Percentiles rank a stretch among this genome's conserved stretches.
Evolutionary conservation across 2,329 filamentous ascomycete genomes (phyloP).

Genomic region (Diplodia sapinea): DNA sequence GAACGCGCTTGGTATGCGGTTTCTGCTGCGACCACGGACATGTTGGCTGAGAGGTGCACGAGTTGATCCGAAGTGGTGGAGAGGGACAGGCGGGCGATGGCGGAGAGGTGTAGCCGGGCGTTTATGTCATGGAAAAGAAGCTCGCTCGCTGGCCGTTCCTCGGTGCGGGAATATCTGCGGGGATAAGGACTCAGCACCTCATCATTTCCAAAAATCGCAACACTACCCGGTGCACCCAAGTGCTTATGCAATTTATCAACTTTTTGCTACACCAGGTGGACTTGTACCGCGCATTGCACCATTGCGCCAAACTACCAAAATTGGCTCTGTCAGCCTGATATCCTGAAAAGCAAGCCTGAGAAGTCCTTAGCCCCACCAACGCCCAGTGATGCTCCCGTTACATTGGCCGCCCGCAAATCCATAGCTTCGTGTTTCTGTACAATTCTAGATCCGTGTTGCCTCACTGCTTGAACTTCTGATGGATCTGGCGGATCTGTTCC

Average conservation of each 20-base stretch:
- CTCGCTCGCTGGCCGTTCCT: slow-evolving; percentile 22
- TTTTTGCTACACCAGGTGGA: slow-evolving; percentile 14
- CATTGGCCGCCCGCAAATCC: slow-evolving; percentile 17
- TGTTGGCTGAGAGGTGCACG: background rate
- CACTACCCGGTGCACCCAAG: background rate
- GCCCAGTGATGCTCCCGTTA: slow-evolving; percentile 16
- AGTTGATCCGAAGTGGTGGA: background rate
- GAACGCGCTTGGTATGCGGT: slow-evolving; percentile 49
- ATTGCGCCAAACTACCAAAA: slow-evolving; percentile 25
- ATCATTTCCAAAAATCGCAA: slow-evolving; percentile 9
- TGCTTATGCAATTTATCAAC: background rate
- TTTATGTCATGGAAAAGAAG: slow-evolving; percentile 31
- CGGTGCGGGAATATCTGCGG: slow-evolving; percentile 22
- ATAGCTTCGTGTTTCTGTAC: slow-evolving; percentile 19
- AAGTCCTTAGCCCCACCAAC: slow-evolving; percentile 27
- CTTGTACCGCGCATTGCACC: slow-evolving; percentile 22
- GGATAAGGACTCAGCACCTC: slow-evolving; percentile 4
- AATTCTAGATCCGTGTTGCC: background rate
- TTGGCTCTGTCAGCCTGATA: slow-evolving; percentile 28
- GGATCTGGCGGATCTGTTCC: slow-evolving; percentile 78
- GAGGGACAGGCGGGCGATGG: slow-evolving; percentile 12
- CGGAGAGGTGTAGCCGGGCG: slow-evolving; percentile 21
- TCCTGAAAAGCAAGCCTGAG: slow-evolving; percentile 29
- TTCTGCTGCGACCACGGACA: slow-evolving; percentile 42
- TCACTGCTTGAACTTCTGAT: slow-evolving; percentile 56